These are phyloP conservation scores for Ophiocordyceps robertsii DNA, from an alignment of 2,329 filamentous ascomycete species.

Conservation along the genomic window DNA sequence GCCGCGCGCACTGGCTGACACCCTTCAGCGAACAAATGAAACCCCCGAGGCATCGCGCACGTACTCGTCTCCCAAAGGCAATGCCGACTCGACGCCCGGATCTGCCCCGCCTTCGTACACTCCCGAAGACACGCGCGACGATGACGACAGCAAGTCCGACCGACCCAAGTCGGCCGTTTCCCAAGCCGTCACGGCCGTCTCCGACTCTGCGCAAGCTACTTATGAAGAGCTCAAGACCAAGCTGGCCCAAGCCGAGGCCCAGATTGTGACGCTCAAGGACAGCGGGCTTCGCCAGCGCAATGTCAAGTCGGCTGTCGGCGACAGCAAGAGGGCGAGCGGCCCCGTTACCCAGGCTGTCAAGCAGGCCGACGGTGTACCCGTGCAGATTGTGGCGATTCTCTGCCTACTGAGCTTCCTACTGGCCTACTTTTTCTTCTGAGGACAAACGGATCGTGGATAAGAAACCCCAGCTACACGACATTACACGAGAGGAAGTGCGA, in stretches of 20 bases:
- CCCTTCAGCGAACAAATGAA: constrained; percentile 16
- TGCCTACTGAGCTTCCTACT: constrained; percentile 86
- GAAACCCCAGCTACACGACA: no score
- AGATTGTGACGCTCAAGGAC: constrained; percentile 58
- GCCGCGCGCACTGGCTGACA: not conserved
- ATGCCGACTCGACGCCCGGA: constrained; percentile 15
- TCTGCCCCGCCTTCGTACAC: constrained; percentile 20
- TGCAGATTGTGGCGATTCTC: constrained; percentile 71
- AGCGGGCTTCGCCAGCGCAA: constrained; percentile 71
- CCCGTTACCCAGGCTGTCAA: constrained; percentile 40
- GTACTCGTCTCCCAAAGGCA: constrained; percentile 30
- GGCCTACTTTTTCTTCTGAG: constrained; percentile 86
- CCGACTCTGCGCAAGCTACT: constrained; percentile 26
- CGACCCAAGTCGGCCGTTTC: constrained; percentile 15
- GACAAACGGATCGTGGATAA: no score
- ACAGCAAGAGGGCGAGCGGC: constrained; percentile 34
- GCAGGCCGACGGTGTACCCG: constrained; percentile 62
- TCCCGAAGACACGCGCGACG: constrained; percentile 18
- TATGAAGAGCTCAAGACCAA: constrained; percentile 56
- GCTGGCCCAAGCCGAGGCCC: constrained; percentile 61
- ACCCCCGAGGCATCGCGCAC: constrained; percentile 28
- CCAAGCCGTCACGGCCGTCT: constrained; percentile 32
- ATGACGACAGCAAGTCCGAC: constrained; percentile 14
- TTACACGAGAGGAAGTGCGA: no score
- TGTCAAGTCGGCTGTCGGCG: constrained; percentile 34